A percentile compares a stretch with the other conserved stretches of the same genome.
These are phyloP conservation scores for Chaetomiaceae sp. DNA, from an alignment of 2,329 filamentous ascomycete species.

Conservation along the genomic window DNA sequence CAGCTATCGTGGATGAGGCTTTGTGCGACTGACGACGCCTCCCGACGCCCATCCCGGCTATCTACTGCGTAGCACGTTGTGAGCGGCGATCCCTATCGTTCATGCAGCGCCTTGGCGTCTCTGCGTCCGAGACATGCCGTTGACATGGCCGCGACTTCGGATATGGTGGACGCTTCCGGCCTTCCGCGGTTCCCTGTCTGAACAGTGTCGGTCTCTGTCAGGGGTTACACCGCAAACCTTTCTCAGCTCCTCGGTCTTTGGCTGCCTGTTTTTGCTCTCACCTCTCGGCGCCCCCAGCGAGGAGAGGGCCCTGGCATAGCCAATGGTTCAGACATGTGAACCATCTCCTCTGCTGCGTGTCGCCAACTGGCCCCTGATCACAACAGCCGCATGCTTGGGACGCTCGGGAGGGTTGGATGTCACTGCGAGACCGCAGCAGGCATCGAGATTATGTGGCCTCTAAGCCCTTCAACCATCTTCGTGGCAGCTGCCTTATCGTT, in stretches of 20 bases:
- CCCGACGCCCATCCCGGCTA: not conserved
- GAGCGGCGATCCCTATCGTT: not conserved
- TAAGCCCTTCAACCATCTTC: too few relatives aligned
- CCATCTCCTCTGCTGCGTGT: not conserved
- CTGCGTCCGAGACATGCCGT: not conserved
- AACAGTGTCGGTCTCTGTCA: not conserved
- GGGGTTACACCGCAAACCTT: slow-evolving; percentile 7
- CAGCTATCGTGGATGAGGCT: not conserved
- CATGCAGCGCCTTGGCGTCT: not conserved
- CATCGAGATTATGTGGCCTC: too few relatives aligned
- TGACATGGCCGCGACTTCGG: not conserved
- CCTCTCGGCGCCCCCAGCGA: not conserved
- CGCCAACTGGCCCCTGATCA: not conserved
- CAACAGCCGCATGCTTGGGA: not conserved
- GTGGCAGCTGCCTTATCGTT: not conserved
- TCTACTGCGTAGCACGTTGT: not conserved
- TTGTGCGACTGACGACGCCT: slow-evolving; percentile 1
- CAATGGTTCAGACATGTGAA: slow-evolving; percentile 9
- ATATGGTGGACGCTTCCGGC: not conserved
- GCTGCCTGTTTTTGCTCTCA: not conserved
- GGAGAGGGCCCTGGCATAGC: slow-evolving; percentile 1
- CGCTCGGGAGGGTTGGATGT: slow-evolving; percentile 1
- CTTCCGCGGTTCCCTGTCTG: not conserved
- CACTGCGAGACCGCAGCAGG: too few relatives aligned
- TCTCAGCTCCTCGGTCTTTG: not conserved